Evolutionary conservation across 495 filamentous ascomycete genomes (phyloP).

Genomic region (Tuber umbilicatum): DNA sequence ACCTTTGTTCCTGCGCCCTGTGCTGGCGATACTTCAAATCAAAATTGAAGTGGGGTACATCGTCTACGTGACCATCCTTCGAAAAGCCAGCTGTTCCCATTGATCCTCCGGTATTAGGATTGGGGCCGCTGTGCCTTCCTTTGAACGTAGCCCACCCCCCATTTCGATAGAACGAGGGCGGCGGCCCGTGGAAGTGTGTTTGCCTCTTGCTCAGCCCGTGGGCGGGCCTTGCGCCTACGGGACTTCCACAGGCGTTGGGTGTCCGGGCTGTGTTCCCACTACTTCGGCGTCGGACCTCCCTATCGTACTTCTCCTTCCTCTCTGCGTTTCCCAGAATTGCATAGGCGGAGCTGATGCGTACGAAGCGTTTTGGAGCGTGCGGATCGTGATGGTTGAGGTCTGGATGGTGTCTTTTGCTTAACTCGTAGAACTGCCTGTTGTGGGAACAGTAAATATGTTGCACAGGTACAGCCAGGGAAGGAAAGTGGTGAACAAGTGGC

Average conservation of each 20-base stretch:
- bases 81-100: conserved; percentile 18
- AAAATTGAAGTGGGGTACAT: conserved; percentile 35
- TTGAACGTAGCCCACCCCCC: conserved; percentile 64
- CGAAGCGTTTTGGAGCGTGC: conserved; percentile 67
- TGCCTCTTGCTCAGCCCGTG: conserved; percentile 73
- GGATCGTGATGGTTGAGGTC: conserved; percentile 79
- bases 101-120: conserved; percentile 28
- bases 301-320: conserved; percentile 75
- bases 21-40: conserved; percentile 35
- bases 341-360: conserved; percentile 82
- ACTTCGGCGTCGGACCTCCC: conserved; percentile 49
- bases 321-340: conserved; percentile 61
- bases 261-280: conserved; percentile 42
- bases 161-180: conserved; percentile 75
- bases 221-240: conserved; percentile 63
- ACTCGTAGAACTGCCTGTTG: conserved; percentile 74
- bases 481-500: background rate
- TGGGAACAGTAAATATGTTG: conserved; percentile 17
- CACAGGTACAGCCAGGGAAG: conserved; percentile 13
- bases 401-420: conserved; percentile 90
- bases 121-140: conserved; percentile 45
- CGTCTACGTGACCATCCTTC: conserved; percentile 14
- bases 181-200: conserved; percentile 70
- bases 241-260: conserved; percentile 42
- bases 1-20: conserved; percentile 24